Conservation (phyloP, 1,139 yeast genomes). For the Blastobotrys malaysiensis region DNA sequence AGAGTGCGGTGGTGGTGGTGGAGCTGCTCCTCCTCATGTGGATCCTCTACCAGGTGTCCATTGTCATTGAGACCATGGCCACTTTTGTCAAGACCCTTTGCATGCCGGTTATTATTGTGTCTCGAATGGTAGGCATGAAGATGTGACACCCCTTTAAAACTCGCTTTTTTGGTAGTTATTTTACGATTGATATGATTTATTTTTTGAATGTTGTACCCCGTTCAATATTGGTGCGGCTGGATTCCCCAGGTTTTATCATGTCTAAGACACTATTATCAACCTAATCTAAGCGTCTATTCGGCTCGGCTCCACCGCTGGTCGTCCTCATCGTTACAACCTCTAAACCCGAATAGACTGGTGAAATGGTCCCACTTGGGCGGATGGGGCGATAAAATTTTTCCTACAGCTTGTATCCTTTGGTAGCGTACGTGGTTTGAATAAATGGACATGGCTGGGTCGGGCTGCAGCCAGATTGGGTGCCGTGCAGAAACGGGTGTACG, state of each 20-base stretch:
- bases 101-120: constrained; percentile 30
- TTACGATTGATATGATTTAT: not conserved
- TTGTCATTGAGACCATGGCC: constrained; percentile 28
- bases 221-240: not conserved
- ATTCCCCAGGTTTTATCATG: not conserved
- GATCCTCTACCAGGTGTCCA: constrained; percentile 29
- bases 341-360: no score
- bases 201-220: not conserved
- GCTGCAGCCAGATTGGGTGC: not conserved
- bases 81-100: constrained; percentile 28
- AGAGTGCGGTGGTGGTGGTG: constrained; percentile 25
- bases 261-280: not conserved
- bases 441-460: not conserved
- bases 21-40: constrained; percentile 32
- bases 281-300: no score
- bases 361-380: not conserved
- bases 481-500: not conserved
- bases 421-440: no score
- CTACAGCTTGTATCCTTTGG: not conserved
- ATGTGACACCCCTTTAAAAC: constrained; percentile 1
- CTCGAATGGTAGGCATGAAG: constrained; percentile 21
- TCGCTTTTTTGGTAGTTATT: not conserved
- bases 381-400: not conserved
- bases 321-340: no score
- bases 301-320: no score